These are phyloP conservation scores for Tanacetum coccineum DNA, from an alignment of 129 eudicot species.

Conservation along the genomic window DNA sequence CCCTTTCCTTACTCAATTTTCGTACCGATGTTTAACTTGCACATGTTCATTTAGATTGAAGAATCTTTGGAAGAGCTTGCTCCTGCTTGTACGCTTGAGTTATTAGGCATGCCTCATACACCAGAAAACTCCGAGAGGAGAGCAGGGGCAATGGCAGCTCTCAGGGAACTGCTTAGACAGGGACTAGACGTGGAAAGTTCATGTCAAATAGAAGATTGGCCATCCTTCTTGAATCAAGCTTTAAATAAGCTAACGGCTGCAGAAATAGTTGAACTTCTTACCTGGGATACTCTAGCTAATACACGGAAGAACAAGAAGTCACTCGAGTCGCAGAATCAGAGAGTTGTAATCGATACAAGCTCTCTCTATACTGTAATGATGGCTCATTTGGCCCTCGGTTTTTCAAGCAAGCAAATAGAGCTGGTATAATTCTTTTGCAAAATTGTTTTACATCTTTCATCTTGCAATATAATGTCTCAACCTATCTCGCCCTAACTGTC, in stretches of 20 bases:
- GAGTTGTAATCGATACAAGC: constrained; percentile 70
- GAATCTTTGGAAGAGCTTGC: constrained; percentile 94
- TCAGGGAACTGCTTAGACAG: constrained; percentile 80
- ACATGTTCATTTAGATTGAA: constrained; percentile 60
- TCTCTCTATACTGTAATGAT: constrained; percentile 69
- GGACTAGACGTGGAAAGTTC: constrained; percentile 74
- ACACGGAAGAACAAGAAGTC: constrained; percentile 85
- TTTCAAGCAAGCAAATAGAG: constrained; percentile 79
- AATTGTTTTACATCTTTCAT: constrained; percentile 18
- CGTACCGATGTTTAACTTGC: background rate
- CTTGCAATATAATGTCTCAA: constrained; percentile 1
- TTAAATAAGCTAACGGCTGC: constrained; percentile 71
- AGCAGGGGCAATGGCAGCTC: constrained; percentile 86
- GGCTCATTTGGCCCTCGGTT: constrained; percentile 93
- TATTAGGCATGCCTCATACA: constrained; percentile 72
- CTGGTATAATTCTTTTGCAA: constrained; percentile 55
- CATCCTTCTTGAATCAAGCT: constrained; percentile 78
- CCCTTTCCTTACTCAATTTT: background rate
- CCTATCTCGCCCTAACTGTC: no score
- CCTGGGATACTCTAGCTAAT: constrained; percentile 76
- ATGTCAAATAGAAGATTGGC: constrained; percentile 90
- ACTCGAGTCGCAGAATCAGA: constrained; percentile 80
- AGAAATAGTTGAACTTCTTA: constrained; percentile 86
- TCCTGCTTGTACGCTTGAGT: constrained; percentile 93
- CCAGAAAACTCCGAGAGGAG: constrained; percentile 89